Conservation (phyloP, 257 asterid genomes). For the Plantago elongata region DNA sequence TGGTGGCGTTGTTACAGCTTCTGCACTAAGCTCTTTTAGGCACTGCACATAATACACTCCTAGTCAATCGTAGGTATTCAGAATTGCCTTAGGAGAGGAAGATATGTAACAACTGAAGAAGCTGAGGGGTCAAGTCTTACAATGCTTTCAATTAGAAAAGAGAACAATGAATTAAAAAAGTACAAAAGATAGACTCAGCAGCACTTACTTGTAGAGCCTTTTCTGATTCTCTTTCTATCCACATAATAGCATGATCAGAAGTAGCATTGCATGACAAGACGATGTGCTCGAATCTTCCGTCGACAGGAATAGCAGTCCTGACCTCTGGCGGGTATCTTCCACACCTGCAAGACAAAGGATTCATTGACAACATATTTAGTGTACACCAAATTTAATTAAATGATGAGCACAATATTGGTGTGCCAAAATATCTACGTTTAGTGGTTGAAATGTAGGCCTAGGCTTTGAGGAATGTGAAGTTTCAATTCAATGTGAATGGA, state of each 20-base stretch:
- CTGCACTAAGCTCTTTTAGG: conserved; percentile 39
- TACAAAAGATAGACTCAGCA: not conserved
- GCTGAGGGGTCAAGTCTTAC: too few relatives aligned
- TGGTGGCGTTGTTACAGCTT: conserved; percentile 57
- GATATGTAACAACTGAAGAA: too few relatives aligned
- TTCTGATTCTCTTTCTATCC: conserved; percentile 86
- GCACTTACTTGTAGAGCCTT: conserved; percentile 68
- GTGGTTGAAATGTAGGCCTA: too few relatives aligned
- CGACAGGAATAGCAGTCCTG: conserved; percentile 95
- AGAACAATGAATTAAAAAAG: not conserved
- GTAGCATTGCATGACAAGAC: conserved; percentile 89
- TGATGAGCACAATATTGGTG: too few relatives aligned
- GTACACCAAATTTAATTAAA: too few relatives aligned
- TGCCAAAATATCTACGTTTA: too few relatives aligned
- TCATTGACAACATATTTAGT: too few relatives aligned
- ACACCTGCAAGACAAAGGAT: conserved; percentile 41
- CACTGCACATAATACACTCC: conserved; percentile 34
- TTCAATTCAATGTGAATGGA: too few relatives aligned
- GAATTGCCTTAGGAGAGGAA: too few relatives aligned
- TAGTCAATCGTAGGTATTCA: not conserved
- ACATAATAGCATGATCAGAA: conserved; percentile 86
- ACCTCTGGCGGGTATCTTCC: conserved; percentile 96
- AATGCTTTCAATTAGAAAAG: too few relatives aligned
- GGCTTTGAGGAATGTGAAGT: too few relatives aligned
- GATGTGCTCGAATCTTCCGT: conserved; percentile 93